Conservation (phyloP, 2,329 filamentous ascomycete species). For the Phaeosphaeriaceae sp. region DNA sequence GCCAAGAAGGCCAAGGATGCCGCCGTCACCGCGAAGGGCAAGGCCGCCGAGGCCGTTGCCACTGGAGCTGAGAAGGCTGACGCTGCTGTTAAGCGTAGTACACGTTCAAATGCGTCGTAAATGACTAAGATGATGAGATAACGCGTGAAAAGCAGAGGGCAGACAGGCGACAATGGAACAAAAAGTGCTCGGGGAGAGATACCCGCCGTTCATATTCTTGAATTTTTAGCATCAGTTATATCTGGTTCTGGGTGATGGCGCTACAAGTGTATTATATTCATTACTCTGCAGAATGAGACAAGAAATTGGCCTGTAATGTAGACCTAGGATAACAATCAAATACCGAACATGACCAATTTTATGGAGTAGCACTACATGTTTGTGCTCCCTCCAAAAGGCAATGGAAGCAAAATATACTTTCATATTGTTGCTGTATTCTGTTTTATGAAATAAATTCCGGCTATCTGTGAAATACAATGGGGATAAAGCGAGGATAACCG, state of each 20-base stretch:
- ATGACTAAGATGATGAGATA: background rate
- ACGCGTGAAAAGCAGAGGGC: background rate
- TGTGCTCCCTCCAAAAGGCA: too few relatives aligned
- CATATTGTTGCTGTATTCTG: background rate
- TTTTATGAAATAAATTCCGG: too few relatives aligned
- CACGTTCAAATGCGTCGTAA: constrained; percentile 49
- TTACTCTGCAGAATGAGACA: constrained; percentile 25
- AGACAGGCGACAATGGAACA: constrained; percentile 4
- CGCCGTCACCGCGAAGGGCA: constrained; percentile 68
- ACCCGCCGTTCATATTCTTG: constrained; percentile 23
- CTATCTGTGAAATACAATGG: background rate
- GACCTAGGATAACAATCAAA: constrained; percentile 2
- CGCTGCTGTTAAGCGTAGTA: constrained; percentile 67
- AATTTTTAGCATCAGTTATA: constrained; percentile 31
- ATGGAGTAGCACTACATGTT: background rate
- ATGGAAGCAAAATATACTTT: too few relatives aligned
- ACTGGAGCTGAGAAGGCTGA: constrained; percentile 76
- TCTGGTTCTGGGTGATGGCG: constrained; percentile 37
- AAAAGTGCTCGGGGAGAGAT: constrained; percentile 25
- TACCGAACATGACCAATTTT: too few relatives aligned
- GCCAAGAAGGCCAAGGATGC: constrained; percentile 79
- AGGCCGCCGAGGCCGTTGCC: constrained; percentile 69
- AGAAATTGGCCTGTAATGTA: constrained; percentile 15
- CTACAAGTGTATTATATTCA: constrained; percentile 39
- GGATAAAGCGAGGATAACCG: constrained; percentile 4